These are phyloP conservation scores for Penicillium sp. DNA, from an alignment of 2,329 filamentous ascomycete genomes.

Conservation along the genomic window DNA sequence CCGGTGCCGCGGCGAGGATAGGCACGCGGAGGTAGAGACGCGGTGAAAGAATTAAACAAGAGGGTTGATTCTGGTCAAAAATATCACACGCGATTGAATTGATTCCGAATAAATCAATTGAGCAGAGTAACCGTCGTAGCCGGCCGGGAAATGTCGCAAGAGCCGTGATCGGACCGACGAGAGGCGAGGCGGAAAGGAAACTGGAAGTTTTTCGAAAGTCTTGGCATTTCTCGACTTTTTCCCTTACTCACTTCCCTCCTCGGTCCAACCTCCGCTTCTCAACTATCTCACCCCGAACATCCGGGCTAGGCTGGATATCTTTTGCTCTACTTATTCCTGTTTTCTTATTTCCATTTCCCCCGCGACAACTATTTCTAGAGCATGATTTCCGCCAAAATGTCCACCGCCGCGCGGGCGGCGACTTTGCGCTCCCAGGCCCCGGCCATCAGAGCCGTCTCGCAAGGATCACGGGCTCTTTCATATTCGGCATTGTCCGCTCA, in stretches of 20 bases:
- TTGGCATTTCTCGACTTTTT: conserved; percentile 48
- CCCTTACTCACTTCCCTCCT: conserved; percentile 37
- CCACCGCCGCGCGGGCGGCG: conserved; percentile 46
- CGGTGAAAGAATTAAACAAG: background rate
- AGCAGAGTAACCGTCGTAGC: conserved; percentile 2
- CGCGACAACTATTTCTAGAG: conserved; percentile 29
- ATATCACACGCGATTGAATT: background rate
- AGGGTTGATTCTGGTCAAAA: background rate
- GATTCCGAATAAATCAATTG: conserved; percentile 10
- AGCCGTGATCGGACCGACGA: conserved; percentile 36
- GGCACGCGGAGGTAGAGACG: conserved; percentile 9
- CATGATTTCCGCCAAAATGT: conserved; percentile 50
- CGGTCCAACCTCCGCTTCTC: conserved; percentile 37
- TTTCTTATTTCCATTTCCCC: conserved; percentile 10
- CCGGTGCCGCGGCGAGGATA: conserved; percentile 22
- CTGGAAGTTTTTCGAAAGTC: conserved; percentile 45
- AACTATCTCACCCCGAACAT: conserved; percentile 30
- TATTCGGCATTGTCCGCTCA: conserved; percentile 47
- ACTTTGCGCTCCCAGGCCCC: conserved; percentile 44
- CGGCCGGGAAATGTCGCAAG: conserved; percentile 14
- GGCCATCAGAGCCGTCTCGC: conserved; percentile 42
- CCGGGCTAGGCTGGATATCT: conserved; percentile 33
- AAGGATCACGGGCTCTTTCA: conserved; percentile 41
- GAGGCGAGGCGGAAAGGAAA: conserved; percentile 41
- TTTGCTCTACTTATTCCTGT: conserved; percentile 16